Base-by-base conservation (phyloP, 2,329 filamentous ascomycete genomes). In the Penicillium sp. region DNA sequence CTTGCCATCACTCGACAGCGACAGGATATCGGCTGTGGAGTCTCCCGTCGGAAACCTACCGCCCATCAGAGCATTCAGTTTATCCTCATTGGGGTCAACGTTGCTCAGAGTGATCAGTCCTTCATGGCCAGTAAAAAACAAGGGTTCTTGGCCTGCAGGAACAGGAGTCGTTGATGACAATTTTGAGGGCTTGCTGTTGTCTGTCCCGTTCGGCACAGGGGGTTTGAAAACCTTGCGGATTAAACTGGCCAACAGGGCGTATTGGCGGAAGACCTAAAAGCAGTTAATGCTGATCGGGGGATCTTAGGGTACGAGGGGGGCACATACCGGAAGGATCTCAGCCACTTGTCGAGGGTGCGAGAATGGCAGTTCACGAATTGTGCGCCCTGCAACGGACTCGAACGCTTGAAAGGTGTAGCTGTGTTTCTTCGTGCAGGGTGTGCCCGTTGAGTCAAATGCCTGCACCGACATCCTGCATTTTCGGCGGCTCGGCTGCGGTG, bases 11-110 rank as follows among this genome's bases (percentile, higher is more conserved):
- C 32, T 38, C 15, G 36, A 32, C 13, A 26, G 9, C 7, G 33
- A 47, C 14, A 38, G 7, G 21, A 15, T 23, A 33, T 37, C 38
- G 9, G 29, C 30, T 1, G 23, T 23, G 10, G 26, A 18, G 14
- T 23, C 41, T 14, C n/a, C 28, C 16, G 19, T 35, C 40, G 20
- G 20, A 38, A 37, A 36, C 2, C 42, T 45, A 15, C 50, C 48
- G 15, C 43, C 33, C 16, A 70, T 70, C 13, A 91, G 72, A 9
- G 71, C 73, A 14, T 73, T 67, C 42, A 81, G 77, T 57, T 86
- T 83, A 1, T 71, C 69, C 11, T 66, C 57, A 14, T 60, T 62
- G 3, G 60, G 55, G 26, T 68, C 60, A 17, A 63, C 56, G 37
- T 77, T 68, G 48, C 77, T 70, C 25, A 66, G 36, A 1, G 54